Evolutionary conservation across 495 filamentous ascomycete species (phyloP).

Genomic region (Pyrenula aspistea): DNA sequence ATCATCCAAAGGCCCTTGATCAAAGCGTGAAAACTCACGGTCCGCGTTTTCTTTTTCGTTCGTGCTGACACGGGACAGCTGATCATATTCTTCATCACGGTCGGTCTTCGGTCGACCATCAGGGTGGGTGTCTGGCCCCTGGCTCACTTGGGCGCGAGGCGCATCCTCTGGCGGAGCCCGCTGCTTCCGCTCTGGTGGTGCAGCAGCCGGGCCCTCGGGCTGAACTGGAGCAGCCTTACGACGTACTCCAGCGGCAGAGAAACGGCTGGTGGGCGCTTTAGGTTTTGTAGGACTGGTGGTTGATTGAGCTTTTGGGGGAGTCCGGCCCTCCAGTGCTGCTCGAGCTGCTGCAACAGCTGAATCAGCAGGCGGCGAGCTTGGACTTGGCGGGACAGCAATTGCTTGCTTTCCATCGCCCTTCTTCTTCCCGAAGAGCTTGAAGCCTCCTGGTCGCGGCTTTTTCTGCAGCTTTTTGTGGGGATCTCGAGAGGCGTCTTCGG

Average conservation of each 20-base stretch:
- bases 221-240: slow-evolving; percentile 6
- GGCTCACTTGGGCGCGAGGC: slow-evolving; percentile 6
- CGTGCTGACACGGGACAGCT: slow-evolving; percentile 48
- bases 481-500: slow-evolving; percentile 4
- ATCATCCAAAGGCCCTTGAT: slow-evolving; percentile 80
- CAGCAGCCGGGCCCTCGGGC: slow-evolving; percentile 17
- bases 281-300: slow-evolving; percentile 6
- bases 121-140: neutral
- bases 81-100: slow-evolving; percentile 36
- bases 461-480: slow-evolving; percentile 18
- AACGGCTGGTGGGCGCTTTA: slow-evolving; percentile 9
- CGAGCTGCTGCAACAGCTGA: slow-evolving; percentile 38
- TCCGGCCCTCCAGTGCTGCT: slow-evolving; percentile 26
- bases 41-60: slow-evolving; percentile 54
- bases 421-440: slow-evolving; percentile 20
- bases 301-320: slow-evolving; percentile 8
- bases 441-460: neutral
- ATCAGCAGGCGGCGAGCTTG: neutral
- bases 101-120: slow-evolving; percentile 33
- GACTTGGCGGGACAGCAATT: neutral
- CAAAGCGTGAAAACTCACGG: slow-evolving; percentile 69
- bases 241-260: slow-evolving; percentile 16
- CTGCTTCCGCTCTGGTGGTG: slow-evolving; percentile 3
- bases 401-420: slow-evolving; percentile 21
- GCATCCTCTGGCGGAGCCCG: slow-evolving; percentile 8